Percentiles rank a stretch among this genome's conserved stretches.
Evolutionary conservation across 495 filamentous ascomycete species (phyloP).

Genomic region (Trichoderma erinaceum): DNA sequence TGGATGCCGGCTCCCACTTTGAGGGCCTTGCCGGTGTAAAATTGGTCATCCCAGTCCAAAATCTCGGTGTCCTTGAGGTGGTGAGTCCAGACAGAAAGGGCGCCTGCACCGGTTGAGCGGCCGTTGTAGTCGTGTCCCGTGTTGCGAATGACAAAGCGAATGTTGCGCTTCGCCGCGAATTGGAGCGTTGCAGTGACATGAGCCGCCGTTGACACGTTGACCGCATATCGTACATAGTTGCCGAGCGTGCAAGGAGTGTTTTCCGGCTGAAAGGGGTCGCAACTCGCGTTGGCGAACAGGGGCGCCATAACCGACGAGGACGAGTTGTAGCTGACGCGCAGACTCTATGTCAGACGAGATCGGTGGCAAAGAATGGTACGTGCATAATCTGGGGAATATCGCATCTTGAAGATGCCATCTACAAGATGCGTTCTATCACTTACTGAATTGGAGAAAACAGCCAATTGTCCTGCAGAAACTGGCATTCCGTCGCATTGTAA

Average conservation of each 20-base stretch:
- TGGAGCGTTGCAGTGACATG: conserved; percentile 40
- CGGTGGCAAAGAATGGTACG: background rate
- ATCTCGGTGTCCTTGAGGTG: conserved; percentile 43
- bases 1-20: conserved; percentile 56
- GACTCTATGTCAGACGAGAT: background rate
- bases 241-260: conserved; percentile 46
- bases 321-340: conserved; percentile 28
- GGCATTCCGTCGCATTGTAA: conserved; percentile 34
- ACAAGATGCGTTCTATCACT: conserved; percentile 28
- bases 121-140: conserved; percentile 44
- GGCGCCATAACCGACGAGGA: conserved; percentile 40
- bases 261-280: conserved; percentile 25
- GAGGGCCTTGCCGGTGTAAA: conserved; percentile 43
- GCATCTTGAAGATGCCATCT: background rate
- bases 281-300: conserved; percentile 44
- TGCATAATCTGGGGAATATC: background rate
- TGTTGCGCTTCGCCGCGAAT: conserved; percentile 41
- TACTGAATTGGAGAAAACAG: conserved; percentile 29
- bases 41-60: conserved; percentile 31
- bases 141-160: conserved; percentile 44
- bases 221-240: conserved; percentile 51
- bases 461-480: conserved; percentile 26
- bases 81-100: conserved; percentile 47
- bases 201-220: conserved; percentile 34
- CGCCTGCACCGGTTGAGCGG: conserved; percentile 47